These are phyloP conservation scores for Cenchrus fungigraminus DNA, from an alignment of 176 grass and related monocot species.

Conservation along the genomic window DNA sequence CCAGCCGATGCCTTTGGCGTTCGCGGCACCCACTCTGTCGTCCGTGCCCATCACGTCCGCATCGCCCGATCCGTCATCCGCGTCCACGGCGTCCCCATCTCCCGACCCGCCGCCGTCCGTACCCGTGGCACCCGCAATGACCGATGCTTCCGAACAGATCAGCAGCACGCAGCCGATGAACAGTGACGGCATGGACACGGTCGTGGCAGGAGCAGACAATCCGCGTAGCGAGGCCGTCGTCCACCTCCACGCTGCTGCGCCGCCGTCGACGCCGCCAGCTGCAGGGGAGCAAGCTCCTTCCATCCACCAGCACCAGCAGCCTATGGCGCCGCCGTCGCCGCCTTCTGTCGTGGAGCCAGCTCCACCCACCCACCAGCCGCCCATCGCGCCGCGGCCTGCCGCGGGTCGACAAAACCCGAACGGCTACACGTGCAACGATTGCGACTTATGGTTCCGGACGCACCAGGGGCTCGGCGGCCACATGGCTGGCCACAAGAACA, in stretches of 20 bases:
- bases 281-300: neutral
- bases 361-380: neutral
- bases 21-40: neutral
- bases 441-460: neutral
- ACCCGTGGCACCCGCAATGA: neutral
- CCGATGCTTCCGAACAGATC: neutral
- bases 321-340: neutral
- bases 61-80: neutral
- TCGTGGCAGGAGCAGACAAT: neutral
- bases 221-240: neutral
- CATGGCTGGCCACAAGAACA: constrained; percentile 40
- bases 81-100: neutral
- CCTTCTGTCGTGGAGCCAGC: neutral
- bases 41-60: neutral
- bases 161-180: neutral
- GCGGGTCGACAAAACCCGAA: neutral
- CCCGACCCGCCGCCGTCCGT: neutral
- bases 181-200: neutral
- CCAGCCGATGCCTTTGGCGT: constrained; percentile 8
- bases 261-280: neutral
- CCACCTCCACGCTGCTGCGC: neutral
- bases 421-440: constrained; percentile 15
- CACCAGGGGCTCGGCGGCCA: constrained; percentile 56
- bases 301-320: neutral
- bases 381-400: neutral